Evolutionary conservation across 208 protist species (phyloP), one percentile per base, ranked within the genome.

Genomic region (Strigomonas galati): DNA sequence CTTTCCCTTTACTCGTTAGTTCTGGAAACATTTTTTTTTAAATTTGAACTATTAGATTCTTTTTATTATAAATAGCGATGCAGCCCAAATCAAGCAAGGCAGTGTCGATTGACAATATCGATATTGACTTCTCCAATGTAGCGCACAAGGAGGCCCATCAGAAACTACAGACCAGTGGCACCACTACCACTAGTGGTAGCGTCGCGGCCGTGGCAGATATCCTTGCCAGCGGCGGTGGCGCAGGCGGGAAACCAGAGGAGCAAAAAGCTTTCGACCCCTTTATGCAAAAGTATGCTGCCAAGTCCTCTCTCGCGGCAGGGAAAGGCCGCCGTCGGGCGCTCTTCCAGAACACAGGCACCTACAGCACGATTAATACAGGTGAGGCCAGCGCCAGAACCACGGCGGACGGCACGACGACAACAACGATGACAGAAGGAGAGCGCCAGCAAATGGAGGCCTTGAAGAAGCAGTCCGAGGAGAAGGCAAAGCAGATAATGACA

Each of bases 61-160:
- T n/a, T n/a, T n/a, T n/a, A n/a, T n/a, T n/a, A n/a, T n/a, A n/a
- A n/a, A n/a, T n/a, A n/a, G n/a, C n/a, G 54, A 59, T 59, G 54
- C 54, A 6, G 54, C 54, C 54, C 23, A 59, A 59, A 17, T 4
- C 35, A 4, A 4, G 10, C 35, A 10, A 4, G 35, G 54, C 54
- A 31, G 26, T 59, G 21, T 59, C 54, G n/a, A 78, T 93, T 35
- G 84, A 90, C 24, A 63, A 87, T 72, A 77, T 81, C 52, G 75
- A 73, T 6, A 89, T 93, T 69, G 87, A 93, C 74, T 93, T 91
- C 65, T 90, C 87, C 3, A 28, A 43, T 3, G 71, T 91, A 5
- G 46, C 28, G 2, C 14, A 15, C 26, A 5, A 23, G 0, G 21
- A 48, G 23, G 21, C 32, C 7, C 54, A 54, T 14, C 21, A 6